Percentiles rank a stretch among this genome's conserved stretches.
Conservation (phyloP, 805 yeast genomes). For the Suhomyces sp. region DNA sequence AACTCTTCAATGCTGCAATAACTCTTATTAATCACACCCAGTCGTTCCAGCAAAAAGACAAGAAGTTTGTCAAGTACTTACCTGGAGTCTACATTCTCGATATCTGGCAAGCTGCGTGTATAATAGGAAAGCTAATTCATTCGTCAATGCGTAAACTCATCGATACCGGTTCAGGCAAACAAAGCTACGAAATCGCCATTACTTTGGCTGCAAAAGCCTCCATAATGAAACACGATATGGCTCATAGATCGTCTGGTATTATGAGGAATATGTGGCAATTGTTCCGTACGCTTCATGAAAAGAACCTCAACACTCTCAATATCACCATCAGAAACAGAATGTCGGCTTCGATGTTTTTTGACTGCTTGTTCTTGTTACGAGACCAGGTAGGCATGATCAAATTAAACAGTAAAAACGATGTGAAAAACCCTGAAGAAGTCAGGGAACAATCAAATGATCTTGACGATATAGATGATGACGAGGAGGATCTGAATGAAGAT, state of each 20-base stretch:
- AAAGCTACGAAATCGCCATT: slow-evolving; percentile 64
- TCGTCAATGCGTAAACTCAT: slow-evolving; percentile 66
- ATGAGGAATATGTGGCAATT: slow-evolving; percentile 94
- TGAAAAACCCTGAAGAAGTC: slow-evolving; percentile 17
- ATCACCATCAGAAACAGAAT: slow-evolving; percentile 75
- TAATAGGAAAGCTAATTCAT: slow-evolving; percentile 74
- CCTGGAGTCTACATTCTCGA: slow-evolving; percentile 81
- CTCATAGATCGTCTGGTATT: slow-evolving; percentile 88
- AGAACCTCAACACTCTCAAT: slow-evolving; percentile 35
- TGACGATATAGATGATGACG: slow-evolving; percentile 21
- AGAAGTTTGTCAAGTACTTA: slow-evolving; percentile 65
- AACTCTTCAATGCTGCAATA: slow-evolving; percentile 77
- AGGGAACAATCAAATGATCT: slow-evolving; percentile 8
- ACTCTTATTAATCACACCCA: slow-evolving; percentile 67
- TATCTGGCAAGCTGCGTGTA: slow-evolving; percentile 90
- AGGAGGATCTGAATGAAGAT: slow-evolving; percentile 11
- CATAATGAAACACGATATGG: slow-evolving; percentile 85
- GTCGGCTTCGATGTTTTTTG: slow-evolving; percentile 92
- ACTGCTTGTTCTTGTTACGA: slow-evolving; percentile 77
- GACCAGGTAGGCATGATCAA: slow-evolving; percentile 87
- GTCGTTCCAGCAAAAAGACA: slow-evolving; percentile 55
- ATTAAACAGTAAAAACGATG: slow-evolving; percentile 37
- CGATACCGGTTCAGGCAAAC: slow-evolving; percentile 70
- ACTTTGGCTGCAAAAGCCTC: slow-evolving; percentile 74
- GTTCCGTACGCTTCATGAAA: slow-evolving; percentile 64